phyloP scores from a whole-genome alignment of 176 grass and related monocot genomes.

The Oryza glumipatula region DNA sequence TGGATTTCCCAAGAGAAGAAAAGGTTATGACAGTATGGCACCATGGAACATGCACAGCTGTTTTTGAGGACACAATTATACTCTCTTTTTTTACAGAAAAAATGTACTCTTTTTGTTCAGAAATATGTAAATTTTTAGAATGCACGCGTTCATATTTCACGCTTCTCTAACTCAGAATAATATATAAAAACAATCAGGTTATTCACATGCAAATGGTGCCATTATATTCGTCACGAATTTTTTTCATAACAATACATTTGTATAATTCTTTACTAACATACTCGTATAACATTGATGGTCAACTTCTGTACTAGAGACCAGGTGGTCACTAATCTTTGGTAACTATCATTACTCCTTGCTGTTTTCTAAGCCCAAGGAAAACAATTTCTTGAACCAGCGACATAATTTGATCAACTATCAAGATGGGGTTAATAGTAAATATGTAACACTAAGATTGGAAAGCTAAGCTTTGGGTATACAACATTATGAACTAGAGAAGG shows the following conservation, averaged over 20 bases:
- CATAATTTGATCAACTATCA: not conserved
- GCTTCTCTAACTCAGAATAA: not conserved
- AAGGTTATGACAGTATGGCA: slow-evolving; percentile 18
- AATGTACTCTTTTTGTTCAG: not conserved
- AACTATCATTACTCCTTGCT: not conserved
- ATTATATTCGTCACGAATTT: not conserved
- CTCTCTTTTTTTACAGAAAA: not conserved
- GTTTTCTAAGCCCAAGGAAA: not conserved
- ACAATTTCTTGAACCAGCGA: not conserved
- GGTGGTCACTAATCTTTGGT: not conserved
- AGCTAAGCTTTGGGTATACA: not conserved
- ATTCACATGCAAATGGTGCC: not conserved
- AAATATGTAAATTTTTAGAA: not conserved
- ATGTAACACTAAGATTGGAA: not conserved
- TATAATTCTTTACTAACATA: not conserved
- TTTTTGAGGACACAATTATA: not conserved
- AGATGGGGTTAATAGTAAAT: not conserved
- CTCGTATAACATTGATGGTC: not conserved
- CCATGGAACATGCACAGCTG: not conserved
- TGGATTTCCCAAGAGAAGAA: slow-evolving; percentile 27
- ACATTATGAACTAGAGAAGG: not conserved
- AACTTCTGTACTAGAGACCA: not conserved
- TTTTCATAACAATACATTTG: not conserved
- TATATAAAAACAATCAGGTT: not conserved
- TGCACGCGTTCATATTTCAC: not conserved